These are phyloP conservation scores for Chaetomiaceae sp. DNA, from an alignment of 2,329 filamentous ascomycete genomes.

Conservation along the genomic window DNA sequence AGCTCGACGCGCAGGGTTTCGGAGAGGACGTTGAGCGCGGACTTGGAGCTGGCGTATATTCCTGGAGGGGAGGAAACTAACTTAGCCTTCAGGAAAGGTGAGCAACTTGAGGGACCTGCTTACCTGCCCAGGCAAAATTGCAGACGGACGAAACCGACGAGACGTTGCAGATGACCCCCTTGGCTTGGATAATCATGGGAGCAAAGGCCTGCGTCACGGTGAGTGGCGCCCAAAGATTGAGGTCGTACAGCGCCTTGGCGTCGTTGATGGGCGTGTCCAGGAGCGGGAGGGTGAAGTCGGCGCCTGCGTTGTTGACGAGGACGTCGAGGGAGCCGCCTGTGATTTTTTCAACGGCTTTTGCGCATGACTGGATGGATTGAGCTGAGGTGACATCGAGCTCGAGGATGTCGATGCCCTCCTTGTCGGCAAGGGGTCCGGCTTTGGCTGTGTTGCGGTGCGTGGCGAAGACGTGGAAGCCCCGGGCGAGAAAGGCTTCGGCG, in stretches of 20 bases:
- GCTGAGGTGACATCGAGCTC: conserved; percentile 37
- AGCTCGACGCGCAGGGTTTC: conserved; percentile 40
- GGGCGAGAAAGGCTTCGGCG: conserved; percentile 34
- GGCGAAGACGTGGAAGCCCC: conserved; percentile 37
- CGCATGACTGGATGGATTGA: conserved; percentile 34
- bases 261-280: conserved; percentile 31
- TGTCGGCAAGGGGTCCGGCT: conserved; percentile 28
- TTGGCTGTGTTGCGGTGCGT: conserved; percentile 35
- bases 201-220: conserved; percentile 37
- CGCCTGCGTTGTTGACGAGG: conserved; percentile 41
- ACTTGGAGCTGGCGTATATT: conserved; percentile 41
- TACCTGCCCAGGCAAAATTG: no score
- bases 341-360: conserved; percentile 30
- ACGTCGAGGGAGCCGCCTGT: conserved; percentile 35
- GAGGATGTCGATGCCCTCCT: conserved; percentile 36
- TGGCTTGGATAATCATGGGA: conserved; percentile 31
- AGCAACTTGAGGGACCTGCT: no score
- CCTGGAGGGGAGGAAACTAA: conserved; percentile 34
- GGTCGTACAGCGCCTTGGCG: conserved; percentile 31
- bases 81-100: no score
- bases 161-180: no score
- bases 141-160: no score
- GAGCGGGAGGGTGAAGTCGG: conserved; percentile 30
- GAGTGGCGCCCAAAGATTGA: conserved; percentile 35
- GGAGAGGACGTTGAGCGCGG: conserved; percentile 36